Conservation (phyloP, 352 stramenopile genomes). For the Pythium brachiatum region DNA sequence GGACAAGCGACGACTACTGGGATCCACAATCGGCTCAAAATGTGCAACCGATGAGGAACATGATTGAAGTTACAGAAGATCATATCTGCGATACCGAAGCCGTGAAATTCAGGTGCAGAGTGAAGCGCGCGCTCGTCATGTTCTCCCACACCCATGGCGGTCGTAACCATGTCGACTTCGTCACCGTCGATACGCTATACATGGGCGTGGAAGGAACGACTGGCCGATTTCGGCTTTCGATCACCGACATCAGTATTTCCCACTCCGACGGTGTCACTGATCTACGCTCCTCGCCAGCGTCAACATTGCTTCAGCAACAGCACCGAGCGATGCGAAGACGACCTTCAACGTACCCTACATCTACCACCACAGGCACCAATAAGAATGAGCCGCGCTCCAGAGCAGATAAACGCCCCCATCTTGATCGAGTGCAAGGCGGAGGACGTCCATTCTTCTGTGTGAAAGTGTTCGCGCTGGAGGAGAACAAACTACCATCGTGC, state of each 20-base stretch:
- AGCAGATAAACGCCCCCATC: neutral
- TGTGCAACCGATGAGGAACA: constrained; percentile 39
- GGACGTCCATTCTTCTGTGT: constrained; percentile 41
- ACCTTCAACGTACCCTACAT: neutral
- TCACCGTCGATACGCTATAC: constrained; percentile 57
- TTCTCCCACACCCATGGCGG: constrained; percentile 40
- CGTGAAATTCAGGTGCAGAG: constrained; percentile 58
- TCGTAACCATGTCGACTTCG: constrained; percentile 40
- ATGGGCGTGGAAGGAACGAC: constrained; percentile 62
- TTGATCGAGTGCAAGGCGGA: neutral
- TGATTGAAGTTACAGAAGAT: constrained; percentile 36
- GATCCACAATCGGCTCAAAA: neutral
- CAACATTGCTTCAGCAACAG: constrained; percentile 7
- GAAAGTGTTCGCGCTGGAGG: constrained; percentile 63
- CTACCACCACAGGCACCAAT: neutral
- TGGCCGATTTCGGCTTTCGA: constrained; percentile 49
- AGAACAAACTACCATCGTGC: constrained; percentile 44
- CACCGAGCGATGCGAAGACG: constrained; percentile 5
- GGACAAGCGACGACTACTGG: constrained; percentile 25
- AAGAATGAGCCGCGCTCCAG: neutral
- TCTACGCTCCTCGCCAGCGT: neutral
- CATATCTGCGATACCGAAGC: constrained; percentile 33
- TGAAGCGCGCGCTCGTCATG: constrained; percentile 53
- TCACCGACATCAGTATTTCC: constrained; percentile 47
- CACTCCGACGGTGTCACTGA: constrained; percentile 6